phyloP scores from a whole-genome alignment of 306 rosid species.

The Macrotyloma uniflorum region DNA sequence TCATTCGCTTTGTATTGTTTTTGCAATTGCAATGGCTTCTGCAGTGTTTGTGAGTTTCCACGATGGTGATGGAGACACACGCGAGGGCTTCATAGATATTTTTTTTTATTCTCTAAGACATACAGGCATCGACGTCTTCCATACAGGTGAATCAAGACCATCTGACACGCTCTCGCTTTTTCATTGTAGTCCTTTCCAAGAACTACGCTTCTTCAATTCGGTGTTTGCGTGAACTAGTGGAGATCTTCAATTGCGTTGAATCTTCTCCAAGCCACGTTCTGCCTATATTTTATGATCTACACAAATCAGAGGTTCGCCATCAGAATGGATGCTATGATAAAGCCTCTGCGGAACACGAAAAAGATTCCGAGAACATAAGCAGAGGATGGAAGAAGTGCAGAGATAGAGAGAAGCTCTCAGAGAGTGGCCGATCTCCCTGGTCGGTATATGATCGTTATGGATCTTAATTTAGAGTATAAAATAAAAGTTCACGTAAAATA shows the following conservation, averaged over 20 bases:
- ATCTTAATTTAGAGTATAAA: too few species aligned
- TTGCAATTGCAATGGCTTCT: too few species aligned
- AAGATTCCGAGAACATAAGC: not conserved
- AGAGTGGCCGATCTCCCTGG: not conserved
- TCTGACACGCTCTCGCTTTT: not conserved
- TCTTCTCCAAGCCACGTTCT: not conserved
- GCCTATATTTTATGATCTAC: not conserved
- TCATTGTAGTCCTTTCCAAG: not conserved
- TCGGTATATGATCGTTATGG: not conserved
- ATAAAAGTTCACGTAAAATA: too few species aligned
- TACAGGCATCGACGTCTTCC: too few species aligned
- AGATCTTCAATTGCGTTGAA: not conserved
- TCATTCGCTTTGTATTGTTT: too few species aligned
- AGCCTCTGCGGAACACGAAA: not conserved
- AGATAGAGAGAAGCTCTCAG: not conserved
- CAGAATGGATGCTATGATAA: not conserved
- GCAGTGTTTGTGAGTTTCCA: too few species aligned
- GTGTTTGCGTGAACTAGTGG: not conserved
- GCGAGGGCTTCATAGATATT: too few species aligned
- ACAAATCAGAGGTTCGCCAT: not conserved
- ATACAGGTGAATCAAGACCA: not conserved
- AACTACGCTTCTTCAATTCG: not conserved
- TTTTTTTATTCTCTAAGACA: too few species aligned
- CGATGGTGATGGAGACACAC: too few species aligned
- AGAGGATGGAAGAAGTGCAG: not conserved